These are phyloP conservation scores for Nematodospora anomalae DNA, from an alignment of 1,139 yeast species.

Conservation along the genomic window DNA sequence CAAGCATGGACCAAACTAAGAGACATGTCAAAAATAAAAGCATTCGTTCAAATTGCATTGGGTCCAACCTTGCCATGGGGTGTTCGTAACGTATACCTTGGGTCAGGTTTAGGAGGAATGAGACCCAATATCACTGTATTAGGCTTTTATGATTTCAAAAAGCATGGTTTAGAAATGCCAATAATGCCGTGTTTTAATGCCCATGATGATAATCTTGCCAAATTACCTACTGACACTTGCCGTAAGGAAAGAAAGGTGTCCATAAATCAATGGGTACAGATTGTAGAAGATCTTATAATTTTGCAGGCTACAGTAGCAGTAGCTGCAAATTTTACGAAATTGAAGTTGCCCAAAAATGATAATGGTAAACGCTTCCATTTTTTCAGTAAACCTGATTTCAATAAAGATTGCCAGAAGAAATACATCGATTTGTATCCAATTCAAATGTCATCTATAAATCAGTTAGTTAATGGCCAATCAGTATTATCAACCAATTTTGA, in stretches of 20 bases:
- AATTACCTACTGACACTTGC: conserved; percentile 79
- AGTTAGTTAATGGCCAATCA: conserved; percentile 63
- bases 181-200: conserved; percentile 19
- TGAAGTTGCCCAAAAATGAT: conserved; percentile 53
- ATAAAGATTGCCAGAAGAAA: conserved; percentile 26
- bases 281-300: conserved; percentile 87
- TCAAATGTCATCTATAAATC: conserved; percentile 86
- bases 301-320: conserved; percentile 92
- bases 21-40: conserved; percentile 76
- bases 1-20: conserved; percentile 82
- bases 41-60: conserved; percentile 88
- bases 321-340: conserved; percentile 75
- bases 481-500: conserved; percentile 87
- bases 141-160: conserved; percentile 73
- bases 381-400: conserved; percentile 18
- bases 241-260: conserved; percentile 69
- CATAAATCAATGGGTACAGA: conserved; percentile 85
- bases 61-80: conserved; percentile 95
- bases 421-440: conserved; percentile 90
- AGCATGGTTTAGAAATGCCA: conserved; percentile 40
- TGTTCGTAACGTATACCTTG: conserved; percentile 85
- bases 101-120: conserved; percentile 97
- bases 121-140: conserved; percentile 90
- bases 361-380: conserved; percentile 20
- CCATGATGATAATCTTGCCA: conserved; percentile 15